phyloP scores from a whole-genome alignment of 2,329 filamentous ascomycete genomes.

The Diaporthe ilicicola region DNA sequence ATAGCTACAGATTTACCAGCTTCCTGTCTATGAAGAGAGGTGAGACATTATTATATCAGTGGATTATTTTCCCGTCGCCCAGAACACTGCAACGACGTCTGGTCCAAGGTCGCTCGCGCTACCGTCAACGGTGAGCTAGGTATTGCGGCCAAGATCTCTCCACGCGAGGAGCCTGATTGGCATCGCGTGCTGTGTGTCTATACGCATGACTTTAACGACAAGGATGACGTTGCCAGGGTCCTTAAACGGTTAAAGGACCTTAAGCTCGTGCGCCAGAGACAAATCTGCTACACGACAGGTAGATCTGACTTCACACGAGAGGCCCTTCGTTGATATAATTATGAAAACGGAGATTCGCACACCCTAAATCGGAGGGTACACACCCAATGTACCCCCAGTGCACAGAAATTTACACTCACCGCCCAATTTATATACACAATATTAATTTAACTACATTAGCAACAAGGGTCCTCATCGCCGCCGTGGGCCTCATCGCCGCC shows the following conservation, averaged over 20 bases:
- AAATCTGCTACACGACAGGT: slow-evolving; percentile 4
- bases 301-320: no score
- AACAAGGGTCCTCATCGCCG: no score
- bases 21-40: not conserved
- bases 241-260: not conserved
- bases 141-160: slow-evolving; percentile 7
- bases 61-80: not conserved
- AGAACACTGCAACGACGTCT: not conserved
- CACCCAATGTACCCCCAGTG: no score
- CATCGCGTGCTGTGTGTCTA: not conserved
- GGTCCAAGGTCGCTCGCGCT: not conserved
- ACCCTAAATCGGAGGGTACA: no score
- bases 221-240: not conserved
- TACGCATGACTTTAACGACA: not conserved
- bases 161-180: not conserved
- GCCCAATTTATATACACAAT: no score
- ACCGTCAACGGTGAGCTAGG: not conserved
- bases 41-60: not conserved
- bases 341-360: no score
- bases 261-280: not conserved
- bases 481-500: no score
- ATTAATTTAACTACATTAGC: no score
- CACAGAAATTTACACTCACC: no score
- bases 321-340: no score
- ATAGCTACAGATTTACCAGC: not conserved